phyloP scores from a whole-genome alignment of 371 early-diverging fungal species.

The Saksenaea vasiformis region DNA sequence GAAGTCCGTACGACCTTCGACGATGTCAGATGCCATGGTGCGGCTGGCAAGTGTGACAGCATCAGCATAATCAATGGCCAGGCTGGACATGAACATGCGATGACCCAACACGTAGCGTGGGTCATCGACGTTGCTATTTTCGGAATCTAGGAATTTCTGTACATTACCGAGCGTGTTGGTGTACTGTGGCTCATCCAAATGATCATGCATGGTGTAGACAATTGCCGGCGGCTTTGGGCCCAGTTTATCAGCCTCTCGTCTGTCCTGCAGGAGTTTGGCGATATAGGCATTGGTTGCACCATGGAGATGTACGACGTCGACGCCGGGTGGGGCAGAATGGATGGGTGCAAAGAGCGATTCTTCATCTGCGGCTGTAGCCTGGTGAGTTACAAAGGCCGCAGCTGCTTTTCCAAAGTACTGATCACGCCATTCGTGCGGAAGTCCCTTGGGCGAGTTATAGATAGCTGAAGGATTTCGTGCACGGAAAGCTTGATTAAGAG shows the following conservation, averaged over 20 bases:
- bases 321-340: conserved; percentile 20
- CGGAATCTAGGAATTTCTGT: conserved; percentile 49
- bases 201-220: conserved; percentile 67
- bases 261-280: conserved; percentile 51
- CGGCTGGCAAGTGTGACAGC: conserved; percentile 59
- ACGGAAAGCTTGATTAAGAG: conserved; percentile 61
- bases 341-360: conserved; percentile 57
- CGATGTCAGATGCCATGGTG: conserved; percentile 59
- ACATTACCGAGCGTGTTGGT: conserved; percentile 55
- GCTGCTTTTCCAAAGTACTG: conserved; percentile 67
- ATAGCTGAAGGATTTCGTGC: conserved; percentile 46
- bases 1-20: conserved; percentile 61
- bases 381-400: conserved; percentile 58
- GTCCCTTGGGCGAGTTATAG: conserved; percentile 46
- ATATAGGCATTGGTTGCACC: conserved; percentile 68
- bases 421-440: conserved; percentile 67
- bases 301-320: conserved; percentile 64
- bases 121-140: conserved; percentile 8
- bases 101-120: conserved; percentile 50
- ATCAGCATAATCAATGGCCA: conserved; percentile 61
- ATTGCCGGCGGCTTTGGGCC: conserved; percentile 56
- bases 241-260: conserved; percentile 33
- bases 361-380: conserved; percentile 52
- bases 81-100: conserved; percentile 60
- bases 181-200: conserved; percentile 62